phyloP scores from a whole-genome alignment of 2,329 filamentous ascomycete genomes.

The Microthyrium microscopicum region DNA sequence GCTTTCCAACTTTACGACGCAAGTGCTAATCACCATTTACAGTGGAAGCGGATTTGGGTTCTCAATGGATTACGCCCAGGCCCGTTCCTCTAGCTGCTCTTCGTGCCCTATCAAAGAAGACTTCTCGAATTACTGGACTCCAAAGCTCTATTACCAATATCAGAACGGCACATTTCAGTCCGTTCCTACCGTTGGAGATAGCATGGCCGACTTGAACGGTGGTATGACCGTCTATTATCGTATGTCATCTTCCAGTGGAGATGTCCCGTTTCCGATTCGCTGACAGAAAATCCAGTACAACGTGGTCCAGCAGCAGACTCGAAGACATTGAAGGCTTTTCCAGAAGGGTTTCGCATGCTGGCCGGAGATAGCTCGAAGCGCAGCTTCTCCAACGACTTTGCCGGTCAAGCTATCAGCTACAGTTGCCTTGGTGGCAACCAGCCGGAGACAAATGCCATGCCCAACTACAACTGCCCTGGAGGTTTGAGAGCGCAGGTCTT shows the following conservation, averaged over 20 bases:
- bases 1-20: background rate
- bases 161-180: background rate
- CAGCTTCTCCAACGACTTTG: conserved; percentile 37
- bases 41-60: conserved; percentile 52
- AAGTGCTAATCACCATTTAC: conserved; percentile 35
- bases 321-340: conserved; percentile 54
- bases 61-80: conserved; percentile 41
- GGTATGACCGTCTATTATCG: conserved; percentile 67
- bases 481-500: conserved; percentile 21
- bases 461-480: conserved; percentile 36
- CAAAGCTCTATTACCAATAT: background rate
- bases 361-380: conserved; percentile 46
- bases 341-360: conserved; percentile 53
- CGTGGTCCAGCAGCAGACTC: conserved; percentile 35
- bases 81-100: conserved; percentile 21
- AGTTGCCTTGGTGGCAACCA: conserved; percentile 34
- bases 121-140: conserved; percentile 4
- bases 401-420: conserved; percentile 38
- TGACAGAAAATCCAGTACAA: conserved; percentile 10
- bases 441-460: conserved; percentile 43
- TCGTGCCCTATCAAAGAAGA: conserved; percentile 1
- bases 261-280: background rate
- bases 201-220: conserved; percentile 18
- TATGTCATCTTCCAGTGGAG: conserved; percentile 9
- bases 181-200: conserved; percentile 17